Percentiles rank a stretch among this genome's conserved stretches.
These are phyloP conservation scores for Citrus unshiu DNA, from an alignment of 345 rosid genomes.

Conservation along the genomic window DNA sequence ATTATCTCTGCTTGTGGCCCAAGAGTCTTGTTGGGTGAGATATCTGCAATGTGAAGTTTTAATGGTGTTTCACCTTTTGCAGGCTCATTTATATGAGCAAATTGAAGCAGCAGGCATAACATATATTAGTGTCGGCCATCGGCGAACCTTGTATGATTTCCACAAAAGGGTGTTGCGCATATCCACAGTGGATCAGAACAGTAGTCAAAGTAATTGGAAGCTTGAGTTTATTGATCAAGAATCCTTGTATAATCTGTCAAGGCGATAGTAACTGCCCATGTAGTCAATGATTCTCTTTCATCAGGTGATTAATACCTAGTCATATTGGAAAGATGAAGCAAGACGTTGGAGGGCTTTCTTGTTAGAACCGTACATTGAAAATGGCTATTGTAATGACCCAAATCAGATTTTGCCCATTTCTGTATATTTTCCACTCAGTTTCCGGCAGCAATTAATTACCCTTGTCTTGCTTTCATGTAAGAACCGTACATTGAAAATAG, in stretches of 20 bases:
- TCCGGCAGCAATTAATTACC: background rate
- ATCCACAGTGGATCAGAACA: conserved; percentile 46
- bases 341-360: background rate
- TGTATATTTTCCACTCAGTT: background rate
- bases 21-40: background rate
- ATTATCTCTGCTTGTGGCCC: background rate
- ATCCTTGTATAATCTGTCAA: conserved; percentile 24
- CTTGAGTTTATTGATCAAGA: conserved; percentile 35
- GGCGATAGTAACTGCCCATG: conserved; percentile 18
- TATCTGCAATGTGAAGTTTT: conserved; percentile 1
- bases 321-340: background rate
- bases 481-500: background rate
- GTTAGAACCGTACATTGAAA: background rate
- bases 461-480: background rate
- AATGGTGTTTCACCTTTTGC: conserved; percentile 11
- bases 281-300: background rate
- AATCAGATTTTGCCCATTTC: too few species aligned
- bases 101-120: conserved; percentile 76
- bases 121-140: conserved; percentile 82
- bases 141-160: conserved; percentile 55
- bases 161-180: conserved; percentile 56
- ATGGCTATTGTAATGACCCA: background rate
- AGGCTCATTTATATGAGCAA: conserved; percentile 70
- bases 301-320: background rate
- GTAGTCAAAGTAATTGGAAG: conserved; percentile 47